Evolutionary conservation across 2,329 filamentous ascomycete species (phyloP), one percentile per base, ranked within the genome.

Genomic region (Xylaria sp.): DNA sequence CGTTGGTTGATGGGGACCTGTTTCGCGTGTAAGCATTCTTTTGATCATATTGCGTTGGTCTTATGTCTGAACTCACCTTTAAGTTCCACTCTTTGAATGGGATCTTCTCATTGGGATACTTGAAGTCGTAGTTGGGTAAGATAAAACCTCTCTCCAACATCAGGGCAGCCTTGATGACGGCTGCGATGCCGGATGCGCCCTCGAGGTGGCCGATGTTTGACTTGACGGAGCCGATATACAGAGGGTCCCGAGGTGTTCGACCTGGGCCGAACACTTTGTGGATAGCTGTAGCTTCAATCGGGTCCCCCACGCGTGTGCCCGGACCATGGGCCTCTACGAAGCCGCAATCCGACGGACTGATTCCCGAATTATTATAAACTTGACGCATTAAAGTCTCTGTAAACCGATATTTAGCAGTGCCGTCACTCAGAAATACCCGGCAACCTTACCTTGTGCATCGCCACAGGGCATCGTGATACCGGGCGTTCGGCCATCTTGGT

Each of bases 391-490:
- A 67, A 4, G 58, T 69, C 56, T 72, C 73, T 75, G 47, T 2
- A 21, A 5, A 42, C 2, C 11, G 7, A 8, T 22, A 4, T 54
- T 67, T 46, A 71, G 65, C 39, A 13, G 16, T 9, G 4, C 26
- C 8, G 52, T 42, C 2, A 52, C n/a, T n/a, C 19, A 19, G 7
- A 8, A 11, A 17, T n/a, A 29, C 11, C 1, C 22, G 16, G 20
- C 22, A 39, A 26, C 16, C 64, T 61, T 29, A 73, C 72, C 72
- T 66, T 85, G 82, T 0, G 80, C 78, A 1, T 71, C 68, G 0
- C 71, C 73, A 45, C 72, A 84, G 0, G 85, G 85, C 67, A 81
- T 78, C 0, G 83, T 83, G 45, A 87, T 78, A 2, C 81, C 82
- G 2, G 78, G 77, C 0, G 75, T 81, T 50, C 70, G 77, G 16